These are phyloP conservation scores for Penicillium arizonense DNA, from an alignment of 495 filamentous ascomycete species.

Conservation along the genomic window DNA sequence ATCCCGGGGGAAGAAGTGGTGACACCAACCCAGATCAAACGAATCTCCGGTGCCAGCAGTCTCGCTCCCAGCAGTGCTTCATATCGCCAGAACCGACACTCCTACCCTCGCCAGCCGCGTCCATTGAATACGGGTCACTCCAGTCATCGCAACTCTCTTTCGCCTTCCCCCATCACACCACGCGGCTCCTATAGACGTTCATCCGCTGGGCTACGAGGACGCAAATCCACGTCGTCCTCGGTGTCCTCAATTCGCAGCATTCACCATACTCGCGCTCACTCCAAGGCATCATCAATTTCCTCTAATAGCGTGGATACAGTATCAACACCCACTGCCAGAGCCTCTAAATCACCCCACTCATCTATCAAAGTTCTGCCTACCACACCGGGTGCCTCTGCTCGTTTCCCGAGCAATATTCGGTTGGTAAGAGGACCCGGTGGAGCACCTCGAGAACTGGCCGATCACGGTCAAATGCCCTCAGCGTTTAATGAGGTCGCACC, in stretches of 20 bases:
- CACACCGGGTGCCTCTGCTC: conserved; percentile 71
- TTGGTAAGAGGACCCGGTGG: conserved; percentile 62
- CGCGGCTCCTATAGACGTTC: conserved; percentile 76
- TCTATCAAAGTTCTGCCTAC: conserved; percentile 94
- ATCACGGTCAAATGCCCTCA: conserved; percentile 29
- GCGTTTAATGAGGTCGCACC: conserved; percentile 40
- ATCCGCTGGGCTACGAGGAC: conserved; percentile 75
- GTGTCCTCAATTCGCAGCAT: conserved; percentile 91
- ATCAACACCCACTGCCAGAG: conserved; percentile 63
- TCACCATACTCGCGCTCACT: conserved; percentile 82
- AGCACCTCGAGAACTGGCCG: conserved; percentile 28
- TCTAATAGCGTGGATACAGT: conserved; percentile 72
- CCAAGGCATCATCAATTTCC: conserved; percentile 90
- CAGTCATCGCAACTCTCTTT: conserved; percentile 77
- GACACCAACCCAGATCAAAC: conserved; percentile 44
- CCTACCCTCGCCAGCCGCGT: conserved; percentile 49
- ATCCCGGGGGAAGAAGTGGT: conserved; percentile 23
- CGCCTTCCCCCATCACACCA: conserved; percentile 85
- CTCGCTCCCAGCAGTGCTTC: conserved; percentile 47
- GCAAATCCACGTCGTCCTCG: conserved; percentile 95
- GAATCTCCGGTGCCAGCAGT: conserved; percentile 45
- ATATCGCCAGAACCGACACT: conserved; percentile 45
- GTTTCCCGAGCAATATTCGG: conserved; percentile 84
- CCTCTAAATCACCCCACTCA: conserved; percentile 73
- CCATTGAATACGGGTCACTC: conserved; percentile 52